phyloP scores from a whole-genome alignment of 2,329 filamentous ascomycete genomes.

The Sphaceloma murrayae region DNA sequence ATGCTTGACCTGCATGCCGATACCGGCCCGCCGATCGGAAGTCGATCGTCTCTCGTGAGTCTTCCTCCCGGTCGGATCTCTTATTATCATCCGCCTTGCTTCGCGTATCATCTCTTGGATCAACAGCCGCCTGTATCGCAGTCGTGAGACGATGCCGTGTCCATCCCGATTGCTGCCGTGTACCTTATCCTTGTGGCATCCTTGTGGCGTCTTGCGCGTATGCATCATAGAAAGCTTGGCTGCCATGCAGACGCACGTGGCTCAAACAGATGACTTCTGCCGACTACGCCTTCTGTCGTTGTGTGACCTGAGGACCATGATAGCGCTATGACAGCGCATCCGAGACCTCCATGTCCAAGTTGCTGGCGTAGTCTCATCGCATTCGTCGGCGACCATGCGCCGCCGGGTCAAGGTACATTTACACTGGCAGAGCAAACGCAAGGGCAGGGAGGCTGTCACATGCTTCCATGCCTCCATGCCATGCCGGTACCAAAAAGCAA shows the following conservation, averaged over 20 bases:
- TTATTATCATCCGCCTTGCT: no score
- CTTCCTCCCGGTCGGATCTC: not conserved
- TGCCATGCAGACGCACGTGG: slow-evolving; percentile 4
- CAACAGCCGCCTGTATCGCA: no score
- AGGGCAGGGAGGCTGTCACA: not conserved
- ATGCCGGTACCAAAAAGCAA: no score
- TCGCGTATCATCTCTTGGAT: not conserved
- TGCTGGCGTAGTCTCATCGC: not conserved
- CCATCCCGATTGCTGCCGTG: no score
- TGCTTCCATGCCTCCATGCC: no score
- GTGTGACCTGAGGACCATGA: slow-evolving; percentile 7
- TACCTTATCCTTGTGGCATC: no score
- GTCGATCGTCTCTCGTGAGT: not conserved
- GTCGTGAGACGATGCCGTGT: no score
- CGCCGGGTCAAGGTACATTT: not conserved
- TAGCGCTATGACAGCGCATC: slow-evolving; percentile 11
- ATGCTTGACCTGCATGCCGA: not conserved
- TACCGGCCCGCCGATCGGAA: not conserved
- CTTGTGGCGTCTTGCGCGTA: not conserved
- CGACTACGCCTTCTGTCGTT: no score
- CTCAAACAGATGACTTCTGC: not conserved
- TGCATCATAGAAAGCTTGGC: slow-evolving; percentile 10
- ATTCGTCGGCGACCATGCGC: no score
- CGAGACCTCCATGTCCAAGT: not conserved
- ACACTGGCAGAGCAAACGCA: not conserved